A percentile compares a stretch with the other conserved stretches of the same genome.
Evolutionary conservation across 2,329 filamentous ascomycete genomes (phyloP).

Genomic region (Tolypocladium album): DNA sequence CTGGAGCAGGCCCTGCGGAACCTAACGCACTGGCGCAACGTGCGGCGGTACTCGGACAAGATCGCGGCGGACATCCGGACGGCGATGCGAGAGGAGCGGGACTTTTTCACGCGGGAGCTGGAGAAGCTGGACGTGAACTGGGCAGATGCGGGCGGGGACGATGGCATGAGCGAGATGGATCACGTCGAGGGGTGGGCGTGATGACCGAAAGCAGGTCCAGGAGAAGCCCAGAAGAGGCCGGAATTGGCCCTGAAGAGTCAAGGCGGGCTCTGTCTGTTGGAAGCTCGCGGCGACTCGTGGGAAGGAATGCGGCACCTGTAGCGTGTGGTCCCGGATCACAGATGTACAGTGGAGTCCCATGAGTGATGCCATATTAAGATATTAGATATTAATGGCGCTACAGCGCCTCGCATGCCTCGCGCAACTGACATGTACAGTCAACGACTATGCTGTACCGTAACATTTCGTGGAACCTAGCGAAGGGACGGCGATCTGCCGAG

Average conservation of each 20-base stretch:
- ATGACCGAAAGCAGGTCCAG: not conserved
- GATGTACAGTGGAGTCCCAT: not conserved
- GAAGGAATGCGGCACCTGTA: not conserved
- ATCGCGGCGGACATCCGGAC: constrained; percentile 51
- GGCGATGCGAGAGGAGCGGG: constrained; percentile 59
- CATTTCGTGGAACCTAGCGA: not conserved
- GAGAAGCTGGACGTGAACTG: constrained; percentile 56
- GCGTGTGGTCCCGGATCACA: not conserved
- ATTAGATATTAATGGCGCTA: not conserved
- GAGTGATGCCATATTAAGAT: not conserved
- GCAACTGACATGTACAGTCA: not conserved
- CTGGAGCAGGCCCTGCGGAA: constrained; percentile 83
- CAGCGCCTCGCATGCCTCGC: not conserved
- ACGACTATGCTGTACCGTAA: no score
- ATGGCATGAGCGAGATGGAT: constrained; percentile 21
- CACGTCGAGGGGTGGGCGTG: constrained; percentile 18
- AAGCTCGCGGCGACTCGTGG: not conserved
- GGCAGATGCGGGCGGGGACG: constrained; percentile 27
- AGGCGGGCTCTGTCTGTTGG: not conserved
- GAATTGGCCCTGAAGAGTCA: not conserved
- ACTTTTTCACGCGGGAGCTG: constrained; percentile 70
- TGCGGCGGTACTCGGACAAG: constrained; percentile 69
- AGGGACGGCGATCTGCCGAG: not conserved
- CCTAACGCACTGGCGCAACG: constrained; percentile 89
- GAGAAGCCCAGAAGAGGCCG: not conserved